Conservation (phyloP, 352 stramenopile genomes). For the Phytophthora kernoviae region DNA sequence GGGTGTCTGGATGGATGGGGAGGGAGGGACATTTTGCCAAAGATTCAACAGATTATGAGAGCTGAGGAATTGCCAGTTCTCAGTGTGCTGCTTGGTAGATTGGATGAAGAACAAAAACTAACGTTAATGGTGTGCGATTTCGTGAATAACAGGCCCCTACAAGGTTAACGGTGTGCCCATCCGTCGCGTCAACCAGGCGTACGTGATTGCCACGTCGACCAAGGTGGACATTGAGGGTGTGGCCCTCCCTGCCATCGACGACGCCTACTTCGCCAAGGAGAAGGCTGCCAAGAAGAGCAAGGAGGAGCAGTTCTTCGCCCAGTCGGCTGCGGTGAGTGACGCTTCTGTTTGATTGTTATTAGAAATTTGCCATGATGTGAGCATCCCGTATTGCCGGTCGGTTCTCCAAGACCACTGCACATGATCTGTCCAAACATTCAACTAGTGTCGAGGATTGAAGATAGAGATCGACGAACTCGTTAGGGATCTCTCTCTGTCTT, state of each 20-base stretch:
- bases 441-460: neutral
- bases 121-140: slow-evolving; percentile 3
- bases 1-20: slow-evolving; percentile 3
- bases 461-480: slow-evolving; percentile 31
- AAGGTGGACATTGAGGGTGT: slow-evolving; percentile 96
- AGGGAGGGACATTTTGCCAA: slow-evolving; percentile 40
- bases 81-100: neutral
- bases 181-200: slow-evolving; percentile 98
- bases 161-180: slow-evolving; percentile 99
- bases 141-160: slow-evolving; percentile 93
- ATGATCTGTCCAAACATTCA: slow-evolving; percentile 4
- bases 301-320: slow-evolving; percentile 98
- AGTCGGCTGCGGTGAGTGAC: slow-evolving; percentile 81
- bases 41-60: slow-evolving; percentile 89
- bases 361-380: slow-evolving; percentile 22
- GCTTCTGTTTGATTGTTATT: slow-evolving; percentile 2
- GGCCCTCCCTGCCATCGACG: slow-evolving; percentile 93
- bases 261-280: slow-evolving; percentile 97
- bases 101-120: neutral
- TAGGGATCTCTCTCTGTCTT: slow-evolving; percentile 34
- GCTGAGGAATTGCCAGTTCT: slow-evolving; percentile 71
- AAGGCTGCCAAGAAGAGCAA: slow-evolving; percentile 92
- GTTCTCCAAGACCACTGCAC: slow-evolving; percentile 14
- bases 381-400: slow-evolving; percentile 24
- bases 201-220: slow-evolving; percentile 98